A percentile compares a stretch with the other conserved stretches of the same genome.
Conservation (phyloP, 805 yeast species). For the Lachancea fermentati region DNA sequence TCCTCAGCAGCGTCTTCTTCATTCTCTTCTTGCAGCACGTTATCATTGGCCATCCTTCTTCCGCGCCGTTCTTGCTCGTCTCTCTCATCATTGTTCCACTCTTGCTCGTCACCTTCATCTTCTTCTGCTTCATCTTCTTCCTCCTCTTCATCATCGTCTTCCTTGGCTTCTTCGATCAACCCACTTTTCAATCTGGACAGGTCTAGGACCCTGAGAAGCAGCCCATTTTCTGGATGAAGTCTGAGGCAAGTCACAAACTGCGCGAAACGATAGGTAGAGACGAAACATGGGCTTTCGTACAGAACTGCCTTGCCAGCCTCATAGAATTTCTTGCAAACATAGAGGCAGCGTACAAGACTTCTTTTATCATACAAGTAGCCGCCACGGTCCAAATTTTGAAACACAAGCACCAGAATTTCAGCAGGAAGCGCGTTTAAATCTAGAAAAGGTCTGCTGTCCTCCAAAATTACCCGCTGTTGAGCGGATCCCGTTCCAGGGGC, state of each 20-base stretch:
- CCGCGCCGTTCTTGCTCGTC: neutral
- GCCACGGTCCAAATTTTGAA: conserved; percentile 11
- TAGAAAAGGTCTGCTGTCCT: conserved; percentile 9
- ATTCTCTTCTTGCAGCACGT: conserved; percentile 2
- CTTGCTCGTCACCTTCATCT: neutral
- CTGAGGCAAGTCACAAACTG: conserved; percentile 71
- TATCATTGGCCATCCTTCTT: conserved; percentile 1
- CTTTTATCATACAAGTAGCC: conserved; percentile 31
- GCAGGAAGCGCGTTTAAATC: conserved; percentile 30
- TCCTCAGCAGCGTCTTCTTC: conserved; percentile 3
- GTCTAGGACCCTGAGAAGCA: conserved; percentile 51
- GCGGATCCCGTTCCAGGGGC: conserved; percentile 10
- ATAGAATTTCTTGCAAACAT: conserved; percentile 48
- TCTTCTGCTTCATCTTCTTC: neutral
- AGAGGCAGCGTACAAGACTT: conserved; percentile 41
- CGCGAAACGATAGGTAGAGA: conserved; percentile 72
- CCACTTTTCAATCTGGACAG: conserved; percentile 47
- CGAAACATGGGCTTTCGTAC: conserved; percentile 49
- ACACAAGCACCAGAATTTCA: conserved; percentile 27
- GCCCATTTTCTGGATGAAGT: conserved; percentile 49
- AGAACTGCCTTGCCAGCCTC: conserved; percentile 47
- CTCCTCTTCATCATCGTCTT: neutral
- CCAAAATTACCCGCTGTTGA: conserved; percentile 7
- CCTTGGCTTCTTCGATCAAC: conserved; percentile 17
- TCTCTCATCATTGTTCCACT: neutral